These are phyloP conservation scores for Wickerhamiella domercqiae DNA, from an alignment of 805 yeast genomes.

Conservation along the genomic window DNA sequence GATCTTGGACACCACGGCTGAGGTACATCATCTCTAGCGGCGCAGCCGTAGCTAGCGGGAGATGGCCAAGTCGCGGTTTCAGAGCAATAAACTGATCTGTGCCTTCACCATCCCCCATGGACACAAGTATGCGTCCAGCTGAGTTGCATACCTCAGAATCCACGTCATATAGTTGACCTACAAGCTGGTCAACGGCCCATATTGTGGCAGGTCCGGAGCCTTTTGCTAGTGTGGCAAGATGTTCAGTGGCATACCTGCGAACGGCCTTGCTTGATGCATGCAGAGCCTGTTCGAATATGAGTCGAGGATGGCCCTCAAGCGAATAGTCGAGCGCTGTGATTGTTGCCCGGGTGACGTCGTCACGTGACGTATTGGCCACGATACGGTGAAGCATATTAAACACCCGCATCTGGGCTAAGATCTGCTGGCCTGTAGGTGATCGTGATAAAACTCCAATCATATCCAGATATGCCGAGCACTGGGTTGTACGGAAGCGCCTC, in stretches of 20 bases:
- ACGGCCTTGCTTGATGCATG: slow-evolving; percentile 37
- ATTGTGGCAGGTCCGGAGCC: slow-evolving; percentile 13
- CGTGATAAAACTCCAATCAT: slow-evolving; percentile 61
- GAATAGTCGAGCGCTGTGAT: slow-evolving; percentile 48
- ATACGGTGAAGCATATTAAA: slow-evolving; percentile 63
- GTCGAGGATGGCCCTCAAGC: slow-evolving; percentile 48
- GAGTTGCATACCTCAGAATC: slow-evolving; percentile 38
- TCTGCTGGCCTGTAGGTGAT: slow-evolving; percentile 43
- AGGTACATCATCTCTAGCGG: slow-evolving; percentile 49
- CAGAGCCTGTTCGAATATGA: slow-evolving; percentile 50
- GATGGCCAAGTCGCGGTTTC: slow-evolving; percentile 43
- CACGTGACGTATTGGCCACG: slow-evolving; percentile 20
- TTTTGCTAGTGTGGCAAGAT: slow-evolving; percentile 22
- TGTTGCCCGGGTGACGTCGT: slow-evolving; percentile 23
- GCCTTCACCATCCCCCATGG: slow-evolving; percentile 34
- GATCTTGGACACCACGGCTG: slow-evolving; percentile 55
- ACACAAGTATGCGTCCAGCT: slow-evolving; percentile 41
- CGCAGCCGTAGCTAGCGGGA: slow-evolving; percentile 36
- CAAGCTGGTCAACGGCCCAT: slow-evolving; percentile 41
- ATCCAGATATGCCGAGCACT: slow-evolving; percentile 62
- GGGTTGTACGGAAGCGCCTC: slow-evolving; percentile 42
- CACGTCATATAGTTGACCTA: slow-evolving; percentile 56
- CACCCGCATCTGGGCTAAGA: slow-evolving; percentile 71
- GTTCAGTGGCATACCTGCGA: slow-evolving; percentile 41
- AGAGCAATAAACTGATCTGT: slow-evolving; percentile 36